Percentiles rank a stretch among this genome's conserved stretches.
Evolutionary conservation across 495 filamentous ascomycete genomes (phyloP).

Genomic region (Hypoxylon crocopeplum): DNA sequence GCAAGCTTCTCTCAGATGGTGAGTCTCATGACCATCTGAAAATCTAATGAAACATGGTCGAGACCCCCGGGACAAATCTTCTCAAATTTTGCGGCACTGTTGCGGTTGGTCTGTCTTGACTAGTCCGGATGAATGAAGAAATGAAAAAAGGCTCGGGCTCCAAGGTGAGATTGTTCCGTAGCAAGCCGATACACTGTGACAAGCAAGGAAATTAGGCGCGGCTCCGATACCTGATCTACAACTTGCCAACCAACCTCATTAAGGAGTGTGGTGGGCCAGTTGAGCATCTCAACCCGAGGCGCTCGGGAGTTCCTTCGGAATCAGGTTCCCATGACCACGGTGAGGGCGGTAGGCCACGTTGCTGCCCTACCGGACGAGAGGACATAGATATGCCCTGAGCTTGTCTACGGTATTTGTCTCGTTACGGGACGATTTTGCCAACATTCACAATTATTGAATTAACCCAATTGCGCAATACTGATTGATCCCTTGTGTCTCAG

Average conservation of each 20-base stretch:
- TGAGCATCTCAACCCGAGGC: constrained; percentile 3
- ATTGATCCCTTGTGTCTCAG: constrained; percentile 9
- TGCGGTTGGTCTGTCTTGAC: constrained; percentile 19
- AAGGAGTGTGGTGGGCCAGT: constrained; percentile 1
- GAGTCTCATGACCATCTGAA: constrained; percentile 4
- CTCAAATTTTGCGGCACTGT: constrained; percentile 12
- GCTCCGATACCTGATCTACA: constrained; percentile 5
- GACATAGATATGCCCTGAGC: constrained; percentile 14
- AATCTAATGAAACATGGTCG: constrained; percentile 21
- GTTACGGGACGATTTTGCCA: constrained; percentile 12
- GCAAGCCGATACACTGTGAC: constrained; percentile 18
- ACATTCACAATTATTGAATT: constrained; percentile 17
- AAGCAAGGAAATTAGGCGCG: neutral
- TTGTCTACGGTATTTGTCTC: neutral
- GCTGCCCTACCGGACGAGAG: constrained; percentile 34
- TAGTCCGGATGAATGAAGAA: constrained; percentile 26
- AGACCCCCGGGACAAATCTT: neutral
- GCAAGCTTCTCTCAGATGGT: constrained; percentile 5
- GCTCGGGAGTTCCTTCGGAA: constrained; percentile 7
- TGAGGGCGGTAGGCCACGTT: constrained; percentile 17
- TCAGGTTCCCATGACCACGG: constrained; percentile 17
- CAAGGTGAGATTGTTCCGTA: constrained; percentile 12
- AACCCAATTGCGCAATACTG: constrained; percentile 15
- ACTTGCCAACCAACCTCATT: constrained; percentile 8
- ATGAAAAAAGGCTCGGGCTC: constrained; percentile 16